phyloP scores from a whole-genome alignment of 164 flowering plant species.

The Brasenia schreberi region DNA sequence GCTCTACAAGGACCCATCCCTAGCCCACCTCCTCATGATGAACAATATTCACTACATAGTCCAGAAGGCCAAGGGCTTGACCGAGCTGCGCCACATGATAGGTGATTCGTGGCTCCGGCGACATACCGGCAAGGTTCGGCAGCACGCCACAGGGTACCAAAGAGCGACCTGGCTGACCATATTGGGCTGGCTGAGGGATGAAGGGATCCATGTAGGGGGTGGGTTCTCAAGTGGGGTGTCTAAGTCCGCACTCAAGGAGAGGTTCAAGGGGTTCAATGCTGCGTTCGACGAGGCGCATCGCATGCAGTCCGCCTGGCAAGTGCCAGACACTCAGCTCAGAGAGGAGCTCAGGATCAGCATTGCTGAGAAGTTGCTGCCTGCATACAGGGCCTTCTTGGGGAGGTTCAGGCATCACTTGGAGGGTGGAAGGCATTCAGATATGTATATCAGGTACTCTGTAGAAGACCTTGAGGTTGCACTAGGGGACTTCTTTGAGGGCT shows the following conservation, averaged over 20 bases:
- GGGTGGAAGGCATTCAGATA: conserved; percentile 68
- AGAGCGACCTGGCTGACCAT: conserved; percentile 67
- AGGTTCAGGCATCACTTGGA: conserved; percentile 71
- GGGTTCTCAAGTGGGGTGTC: conserved; percentile 76
- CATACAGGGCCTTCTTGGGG: conserved; percentile 75
- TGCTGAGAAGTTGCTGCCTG: conserved; percentile 61
- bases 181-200: conserved; percentile 66
- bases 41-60: conserved; percentile 82
- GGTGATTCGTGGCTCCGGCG: conserved; percentile 60
- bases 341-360: conserved; percentile 80
- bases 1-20: conserved; percentile 54
- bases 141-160: conserved; percentile 56
- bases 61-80: conserved; percentile 61
- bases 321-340: conserved; percentile 71
- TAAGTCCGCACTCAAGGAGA: conserved; percentile 55
- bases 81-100: conserved; percentile 66
- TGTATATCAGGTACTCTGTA: conserved; percentile 65
- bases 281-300: conserved; percentile 72
- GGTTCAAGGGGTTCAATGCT: conserved; percentile 78
- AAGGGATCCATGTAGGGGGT: conserved; percentile 69
- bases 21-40: conserved; percentile 69
- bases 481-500: conserved; percentile 75
- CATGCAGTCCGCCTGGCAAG: conserved; percentile 57
- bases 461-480: conserved; percentile 72
- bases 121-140: conserved; percentile 45